These are phyloP conservation scores for Talaromyces sp. DNA, from an alignment of 2,329 filamentous ascomycete genomes.

Conservation along the genomic window DNA sequence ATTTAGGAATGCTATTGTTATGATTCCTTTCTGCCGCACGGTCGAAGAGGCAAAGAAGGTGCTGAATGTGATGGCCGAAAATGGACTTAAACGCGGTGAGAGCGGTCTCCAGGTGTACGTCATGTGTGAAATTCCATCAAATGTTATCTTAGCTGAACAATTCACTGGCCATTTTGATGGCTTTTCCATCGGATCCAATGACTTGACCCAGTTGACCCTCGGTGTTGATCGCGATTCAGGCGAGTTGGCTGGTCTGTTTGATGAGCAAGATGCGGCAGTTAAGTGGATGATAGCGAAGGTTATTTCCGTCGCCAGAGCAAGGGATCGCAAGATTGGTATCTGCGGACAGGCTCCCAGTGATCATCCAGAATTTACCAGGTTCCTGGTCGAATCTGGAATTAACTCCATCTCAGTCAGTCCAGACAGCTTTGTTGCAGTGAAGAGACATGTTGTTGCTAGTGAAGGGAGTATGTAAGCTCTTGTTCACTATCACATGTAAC, in stretches of 20 bases:
- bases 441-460: conserved; percentile 14
- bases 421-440: conserved; percentile 36
- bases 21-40: conserved; percentile 38
- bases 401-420: conserved; percentile 38
- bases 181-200: conserved; percentile 41
- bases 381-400: conserved; percentile 33
- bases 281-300: conserved; percentile 36
- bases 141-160: conserved; percentile 33
- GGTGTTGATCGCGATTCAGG: conserved; percentile 37
- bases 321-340: conserved; percentile 34
- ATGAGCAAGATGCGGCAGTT: conserved; percentile 38
- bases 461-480: background rate
- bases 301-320: conserved; percentile 26
- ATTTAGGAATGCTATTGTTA: conserved; percentile 34
- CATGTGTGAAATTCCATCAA: conserved; percentile 42
- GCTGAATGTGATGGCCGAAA: conserved; percentile 31
- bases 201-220: conserved; percentile 38
- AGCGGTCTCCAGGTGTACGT: conserved; percentile 36
- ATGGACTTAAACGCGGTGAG: conserved; percentile 34
- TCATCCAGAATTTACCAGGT: conserved; percentile 35
- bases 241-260: conserved; percentile 33
- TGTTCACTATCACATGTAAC: background rate
- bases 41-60: conserved; percentile 32
- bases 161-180: conserved; percentile 38
- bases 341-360: conserved; percentile 39